These are phyloP conservation scores for Cladosporium colombiae DNA, from an alignment of 2,329 filamentous ascomycete species.

Conservation along the genomic window DNA sequence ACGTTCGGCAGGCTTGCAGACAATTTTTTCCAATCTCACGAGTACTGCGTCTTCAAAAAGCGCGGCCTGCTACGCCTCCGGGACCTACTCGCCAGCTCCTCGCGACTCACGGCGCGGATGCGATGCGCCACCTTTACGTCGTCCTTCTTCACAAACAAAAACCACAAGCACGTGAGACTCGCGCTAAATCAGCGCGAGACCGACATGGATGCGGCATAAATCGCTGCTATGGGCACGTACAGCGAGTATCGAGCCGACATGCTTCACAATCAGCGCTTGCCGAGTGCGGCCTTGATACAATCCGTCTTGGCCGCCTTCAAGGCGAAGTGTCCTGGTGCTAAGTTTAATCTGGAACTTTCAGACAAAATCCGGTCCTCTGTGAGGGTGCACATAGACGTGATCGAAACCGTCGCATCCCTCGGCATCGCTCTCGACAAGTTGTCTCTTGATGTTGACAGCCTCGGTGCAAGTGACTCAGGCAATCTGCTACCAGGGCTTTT, in stretches of 20 bases:
- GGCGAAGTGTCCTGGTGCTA: not conserved
- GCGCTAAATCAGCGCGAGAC: not conserved
- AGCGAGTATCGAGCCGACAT: not conserved
- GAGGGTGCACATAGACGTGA: not conserved
- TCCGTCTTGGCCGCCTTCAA: not conserved
- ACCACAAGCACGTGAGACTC: not conserved
- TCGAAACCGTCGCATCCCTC: not conserved
- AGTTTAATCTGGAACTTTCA: not conserved
- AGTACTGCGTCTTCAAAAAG: not conserved
- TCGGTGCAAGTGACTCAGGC: not conserved
- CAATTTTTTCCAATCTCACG: not conserved
- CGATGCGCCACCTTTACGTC: not conserved
- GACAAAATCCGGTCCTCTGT: not conserved
- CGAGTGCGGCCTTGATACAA: not conserved
- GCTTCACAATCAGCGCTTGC: not conserved
- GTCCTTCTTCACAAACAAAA: not conserved
- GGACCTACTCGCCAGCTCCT: not conserved
- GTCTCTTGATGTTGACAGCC: not conserved
- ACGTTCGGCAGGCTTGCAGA: not conserved
- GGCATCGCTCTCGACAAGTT: not conserved
- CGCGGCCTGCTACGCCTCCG: not conserved
- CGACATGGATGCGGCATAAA: not conserved
- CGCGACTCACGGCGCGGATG: not conserved
- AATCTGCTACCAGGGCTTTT: not conserved
- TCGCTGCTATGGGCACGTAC: not conserved